Base-by-base conservation (phyloP, 129 eudicot species). In the Cynara cardunculus region DNA sequence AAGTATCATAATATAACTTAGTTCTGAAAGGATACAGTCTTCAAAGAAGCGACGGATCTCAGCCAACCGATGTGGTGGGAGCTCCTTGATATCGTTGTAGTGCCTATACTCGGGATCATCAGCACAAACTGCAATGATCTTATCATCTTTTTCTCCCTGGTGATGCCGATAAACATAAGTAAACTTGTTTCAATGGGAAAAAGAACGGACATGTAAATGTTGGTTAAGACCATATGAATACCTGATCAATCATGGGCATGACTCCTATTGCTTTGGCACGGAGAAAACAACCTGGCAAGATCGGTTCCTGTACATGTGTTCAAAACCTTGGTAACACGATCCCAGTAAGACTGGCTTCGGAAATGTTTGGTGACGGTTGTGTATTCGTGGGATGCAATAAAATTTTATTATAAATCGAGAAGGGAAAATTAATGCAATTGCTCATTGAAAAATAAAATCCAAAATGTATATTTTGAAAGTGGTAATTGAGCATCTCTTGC, bases 221-320 rank as follows among this genome's bases (percentile, higher is more conserved):
- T 24, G 13, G 13, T 1, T 44, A 21, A 34, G 70, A 44, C 2
- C 32, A 35, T 66, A 41, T 64, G 69, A 67, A 69, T 81, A 91
- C 98, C 98, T 91, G 97, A 83, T 94, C 98, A 78, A 94, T 94
- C 98, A 94, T 94, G 70, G 98, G 98, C 98, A 94, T 94, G 75
- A 94, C 88, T 27, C 98, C 98, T 25, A 94, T 92, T 28, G 98
- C 97, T 78, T 88, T 92, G 30, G 98, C 98, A 16, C 98, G 89
- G 53, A 94, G 88, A 87, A 94, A 94, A 84, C 96, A 90, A 7
- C 98, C 98, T 5, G 97, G 98, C 76, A 94, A 80, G 31, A 94
- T 91, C 4, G 98, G 98, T 76, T 94, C 98, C 98, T 94, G 91
- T n/a, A 83, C 22, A 71, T 22, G 46, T 53, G 72, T 72, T 71